phyloP scores from a whole-genome alignment of 2,329 filamentous ascomycete species.

The Cladorrhinum sp. region DNA sequence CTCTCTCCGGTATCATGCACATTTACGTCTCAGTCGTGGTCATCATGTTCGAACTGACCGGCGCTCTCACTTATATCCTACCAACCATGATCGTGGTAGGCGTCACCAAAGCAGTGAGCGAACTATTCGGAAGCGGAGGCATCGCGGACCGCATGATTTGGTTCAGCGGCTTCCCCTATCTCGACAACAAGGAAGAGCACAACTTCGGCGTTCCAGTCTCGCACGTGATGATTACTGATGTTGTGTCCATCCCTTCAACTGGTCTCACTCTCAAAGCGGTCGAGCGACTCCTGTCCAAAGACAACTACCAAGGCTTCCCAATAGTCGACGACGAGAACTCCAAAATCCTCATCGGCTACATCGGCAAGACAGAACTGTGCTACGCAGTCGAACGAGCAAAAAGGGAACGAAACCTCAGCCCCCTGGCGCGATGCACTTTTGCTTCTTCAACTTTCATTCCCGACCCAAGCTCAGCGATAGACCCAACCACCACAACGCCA shows the following conservation, averaged over 20 bases:
- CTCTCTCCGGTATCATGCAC: conserved; percentile 95
- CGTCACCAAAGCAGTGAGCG: conserved; percentile 88
- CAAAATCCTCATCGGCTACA: conserved; percentile 81
- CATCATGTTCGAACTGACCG: conserved; percentile 98
- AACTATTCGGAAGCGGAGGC: conserved; percentile 89
- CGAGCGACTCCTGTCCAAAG: conserved; percentile 71
- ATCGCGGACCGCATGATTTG: conserved; percentile 99
- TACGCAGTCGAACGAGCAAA: conserved; percentile 84
- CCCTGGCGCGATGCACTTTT: conserved; percentile 73
- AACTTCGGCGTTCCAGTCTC: conserved; percentile 94
- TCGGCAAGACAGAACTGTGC: conserved; percentile 84
- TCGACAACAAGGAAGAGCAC: conserved; percentile 97
- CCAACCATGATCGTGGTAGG: conserved; percentile 99
- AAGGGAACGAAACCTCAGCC: conserved; percentile 63
- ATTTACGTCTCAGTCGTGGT: conserved; percentile 95
- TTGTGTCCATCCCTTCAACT: conserved; percentile 69
- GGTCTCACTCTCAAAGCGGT: conserved; percentile 74
- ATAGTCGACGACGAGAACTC: conserved; percentile 72
- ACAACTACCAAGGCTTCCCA: conserved; percentile 88
- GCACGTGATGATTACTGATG: conserved; percentile 77
- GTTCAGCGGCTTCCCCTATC: conserved; percentile 95
- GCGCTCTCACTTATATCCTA: conserved; percentile 93
- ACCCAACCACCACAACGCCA: conserved; percentile 33
- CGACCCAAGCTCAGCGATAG: conserved; percentile 16
- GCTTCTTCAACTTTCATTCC: conserved; percentile 40